Conservation (phyloP, 176 grass and related monocot species). For the Urochloa ruziziensis region DNA sequence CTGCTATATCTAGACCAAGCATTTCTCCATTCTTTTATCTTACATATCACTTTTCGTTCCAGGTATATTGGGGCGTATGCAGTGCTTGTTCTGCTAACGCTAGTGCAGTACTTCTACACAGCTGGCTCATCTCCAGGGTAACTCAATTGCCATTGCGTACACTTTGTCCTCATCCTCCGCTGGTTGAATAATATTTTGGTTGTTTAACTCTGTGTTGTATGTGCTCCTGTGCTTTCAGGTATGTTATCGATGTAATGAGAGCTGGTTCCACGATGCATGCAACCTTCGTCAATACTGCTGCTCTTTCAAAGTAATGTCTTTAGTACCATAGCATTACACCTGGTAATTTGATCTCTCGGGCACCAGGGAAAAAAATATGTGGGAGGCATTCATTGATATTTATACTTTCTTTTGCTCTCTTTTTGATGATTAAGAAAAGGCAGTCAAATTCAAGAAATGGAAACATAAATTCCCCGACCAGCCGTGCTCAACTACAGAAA, state of each 20-base stretch:
- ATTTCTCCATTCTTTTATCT: slow-evolving; percentile 9
- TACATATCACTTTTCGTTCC: slow-evolving; percentile 26
- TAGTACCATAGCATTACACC: slow-evolving; percentile 19
- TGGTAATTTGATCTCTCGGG: slow-evolving; percentile 2
- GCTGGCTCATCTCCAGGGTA: slow-evolving; percentile 86
- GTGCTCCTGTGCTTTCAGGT: slow-evolving; percentile 47
- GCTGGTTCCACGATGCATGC: slow-evolving; percentile 60
- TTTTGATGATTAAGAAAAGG: slow-evolving; percentile 99
- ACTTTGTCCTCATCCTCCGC: slow-evolving; percentile 6
- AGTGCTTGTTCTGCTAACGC: slow-evolving; percentile 55
- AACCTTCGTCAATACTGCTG: slow-evolving; percentile 60
- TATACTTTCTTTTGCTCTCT: slow-evolving; percentile 51
- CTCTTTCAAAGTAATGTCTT: slow-evolving; percentile 75
- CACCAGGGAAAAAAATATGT: not conserved
- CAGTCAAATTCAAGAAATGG: slow-evolving; percentile 83
- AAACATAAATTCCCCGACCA: slow-evolving; percentile 39
- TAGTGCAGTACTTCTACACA: slow-evolving; percentile 79
- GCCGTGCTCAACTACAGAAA: slow-evolving; percentile 45
- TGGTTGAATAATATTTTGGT: not conserved
- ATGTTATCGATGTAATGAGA: slow-evolving; percentile 72
- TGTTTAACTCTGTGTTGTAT: not conserved
- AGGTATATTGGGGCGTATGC: slow-evolving; percentile 76
- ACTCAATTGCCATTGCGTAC: slow-evolving; percentile 15
- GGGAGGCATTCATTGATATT: slow-evolving; percentile 26
- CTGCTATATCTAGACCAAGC: not conserved